A percentile compares a stretch with the other conserved stretches of the same genome.
These are phyloP conservation scores for Gracilaria gracilis DNA, from an alignment of 23 red algal species.

Conservation along the genomic window DNA sequence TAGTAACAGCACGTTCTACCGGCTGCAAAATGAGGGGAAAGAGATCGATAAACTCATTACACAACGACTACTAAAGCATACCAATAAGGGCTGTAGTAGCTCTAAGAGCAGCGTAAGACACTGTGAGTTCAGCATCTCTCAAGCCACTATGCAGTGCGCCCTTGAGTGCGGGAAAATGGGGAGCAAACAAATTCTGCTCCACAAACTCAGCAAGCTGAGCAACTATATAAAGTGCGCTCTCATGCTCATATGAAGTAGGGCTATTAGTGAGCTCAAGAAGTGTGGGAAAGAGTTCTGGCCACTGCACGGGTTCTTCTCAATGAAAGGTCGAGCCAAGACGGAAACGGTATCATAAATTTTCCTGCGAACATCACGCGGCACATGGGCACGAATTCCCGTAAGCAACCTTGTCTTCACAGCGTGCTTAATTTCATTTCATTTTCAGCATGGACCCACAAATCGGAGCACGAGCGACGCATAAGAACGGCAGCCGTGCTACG, in stretches of 20 bases:
- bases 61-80: conserved; percentile 76
- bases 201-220: conserved; percentile 74
- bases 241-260: conserved; percentile 61
- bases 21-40: conserved; percentile 79
- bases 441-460: conserved; percentile 82
- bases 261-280: conserved; percentile 62
- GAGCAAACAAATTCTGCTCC: conserved; percentile 53
- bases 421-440: conserved; percentile 17
- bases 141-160: conserved; percentile 57
- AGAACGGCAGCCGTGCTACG: conserved; percentile 79
- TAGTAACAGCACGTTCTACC: conserved; percentile 53
- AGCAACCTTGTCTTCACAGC: conserved; percentile 76
- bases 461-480: conserved; percentile 75
- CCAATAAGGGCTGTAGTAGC: conserved; percentile 81
- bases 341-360: conserved; percentile 81
- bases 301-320: conserved; percentile 46
- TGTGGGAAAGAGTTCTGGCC: conserved; percentile 79
- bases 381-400: conserved; percentile 60
- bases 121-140: conserved; percentile 61
- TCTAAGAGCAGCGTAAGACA: conserved; percentile 73
- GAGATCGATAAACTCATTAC: conserved; percentile 83
- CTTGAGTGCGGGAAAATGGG: conserved; percentile 69
- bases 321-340: conserved; percentile 43
- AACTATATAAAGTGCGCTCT: conserved; percentile 84
- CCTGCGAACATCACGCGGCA: conserved; percentile 64